Base-by-base conservation (phyloP, 2,329 filamentous ascomycete genomes). In the Monosporascus sp. region DNA sequence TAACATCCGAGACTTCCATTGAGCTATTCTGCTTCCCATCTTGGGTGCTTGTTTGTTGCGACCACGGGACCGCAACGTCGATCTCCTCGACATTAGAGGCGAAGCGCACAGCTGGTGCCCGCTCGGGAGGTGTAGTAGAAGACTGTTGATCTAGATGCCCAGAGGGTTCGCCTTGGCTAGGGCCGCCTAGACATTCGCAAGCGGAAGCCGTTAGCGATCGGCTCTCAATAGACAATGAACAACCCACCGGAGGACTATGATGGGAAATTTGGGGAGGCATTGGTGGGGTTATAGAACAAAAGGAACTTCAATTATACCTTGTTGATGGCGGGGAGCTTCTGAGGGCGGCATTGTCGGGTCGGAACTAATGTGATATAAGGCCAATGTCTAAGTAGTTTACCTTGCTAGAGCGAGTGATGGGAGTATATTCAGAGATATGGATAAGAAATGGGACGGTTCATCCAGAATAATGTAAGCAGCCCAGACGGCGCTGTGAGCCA, bases 11-110 rank as follows among this genome's bases (percentile, higher is more conserved):
- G 50, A 71, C 70, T 53, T 71, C 64, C 57, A 50, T 61, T 53
- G 53, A 59, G 53, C 45, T 35, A 53, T 58, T 55, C 51, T 51
- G 55, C 35, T 51, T 58, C 48, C 52, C 52, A 22, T 54, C 20
- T 4, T 17, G 20, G 17, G 38, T 43, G 43, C 6, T 14, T 15
- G 22, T 27, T 46, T 46, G 43, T 46, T 46, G 22, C 20, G 43
- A 52, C 37, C 63, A 61, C 57, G 68, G 63, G 49, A 68, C 65
- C 6, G 83, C 80, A 54, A 81, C 60, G 31, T 58, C 75, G 62
- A 90, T 89, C 69, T 90, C 85, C 65, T 90, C 78, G 55, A 86
- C 82, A 57, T 81, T 77, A 27, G 87, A 83, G 51, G 86, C 84
- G 69, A 91, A 92, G 54, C 87, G 86, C 51, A 91, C 88, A 54